These are phyloP conservation scores for Plenodomus tracheiphilus DNA, from an alignment of 2,329 filamentous ascomycete genomes.

Conservation along the genomic window DNA sequence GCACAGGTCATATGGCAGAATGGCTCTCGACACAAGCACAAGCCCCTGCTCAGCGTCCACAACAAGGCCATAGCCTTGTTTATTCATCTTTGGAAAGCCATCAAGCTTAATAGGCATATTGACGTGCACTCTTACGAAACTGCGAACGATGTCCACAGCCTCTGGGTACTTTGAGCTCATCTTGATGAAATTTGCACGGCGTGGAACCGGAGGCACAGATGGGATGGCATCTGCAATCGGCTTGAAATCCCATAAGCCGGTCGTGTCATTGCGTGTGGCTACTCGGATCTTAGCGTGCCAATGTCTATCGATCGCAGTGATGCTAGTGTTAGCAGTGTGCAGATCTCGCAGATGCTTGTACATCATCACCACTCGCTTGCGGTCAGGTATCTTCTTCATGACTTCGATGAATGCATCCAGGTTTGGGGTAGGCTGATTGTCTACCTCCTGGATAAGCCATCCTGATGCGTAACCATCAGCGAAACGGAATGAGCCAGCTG, in stretches of 20 bases:
- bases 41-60: constrained; percentile 95
- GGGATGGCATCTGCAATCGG: constrained; percentile 82
- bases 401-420: constrained; percentile 88
- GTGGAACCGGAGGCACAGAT: constrained; percentile 69
- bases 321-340: constrained; percentile 90
- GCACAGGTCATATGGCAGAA: constrained; percentile 94
- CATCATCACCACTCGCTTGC: constrained; percentile 84
- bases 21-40: constrained; percentile 89
- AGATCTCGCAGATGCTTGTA: constrained; percentile 95
- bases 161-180: constrained; percentile 85
- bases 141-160: constrained; percentile 90
- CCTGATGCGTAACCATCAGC: constrained; percentile 84
- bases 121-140: constrained; percentile 91
- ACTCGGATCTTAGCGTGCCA: constrained; percentile 96
- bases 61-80: constrained; percentile 95
- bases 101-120: constrained; percentile 95
- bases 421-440: constrained; percentile 88
- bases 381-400: constrained; percentile 81
- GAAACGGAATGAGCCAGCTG: constrained; percentile 91
- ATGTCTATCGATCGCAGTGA: constrained; percentile 90
- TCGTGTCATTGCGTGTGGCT: constrained; percentile 84
- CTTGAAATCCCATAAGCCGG: constrained; percentile 92
- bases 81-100: constrained; percentile 92
- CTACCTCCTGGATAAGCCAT: constrained; percentile 90
- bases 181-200: constrained; percentile 87